Percentiles rank a stretch among this genome's conserved stretches.
Conservation (phyloP, 495 filamentous ascomycete species). For the Aspergillus conjunctus region DNA sequence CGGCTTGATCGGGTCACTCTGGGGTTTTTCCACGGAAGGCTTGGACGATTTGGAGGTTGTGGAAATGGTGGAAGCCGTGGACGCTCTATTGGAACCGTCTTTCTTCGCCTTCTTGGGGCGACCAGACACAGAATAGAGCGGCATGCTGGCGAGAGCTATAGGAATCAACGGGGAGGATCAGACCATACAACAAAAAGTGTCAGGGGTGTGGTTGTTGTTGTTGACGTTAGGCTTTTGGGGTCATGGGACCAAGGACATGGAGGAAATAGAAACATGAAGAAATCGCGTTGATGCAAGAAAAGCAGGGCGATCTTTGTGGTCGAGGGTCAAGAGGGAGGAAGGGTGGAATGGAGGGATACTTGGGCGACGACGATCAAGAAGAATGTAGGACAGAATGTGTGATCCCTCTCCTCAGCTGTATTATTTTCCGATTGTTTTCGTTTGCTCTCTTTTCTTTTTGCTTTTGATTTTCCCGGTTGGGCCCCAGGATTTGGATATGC, state of each 20-base stretch:
- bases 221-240: background rate
- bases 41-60: conserved; percentile 26
- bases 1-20: conserved; percentile 20
- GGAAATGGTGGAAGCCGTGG: conserved; percentile 36
- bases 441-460: conserved; percentile 1
- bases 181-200: conserved; percentile 6
- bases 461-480: background rate
- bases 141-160: conserved; percentile 31
- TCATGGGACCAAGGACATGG: conserved; percentile 21
- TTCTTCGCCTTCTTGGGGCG: conserved; percentile 38
- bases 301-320: background rate
- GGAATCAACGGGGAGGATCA: conserved; percentile 12
- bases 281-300: conserved; percentile 5
- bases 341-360: conserved; percentile 12
- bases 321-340: background rate
- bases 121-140: conserved; percentile 31
- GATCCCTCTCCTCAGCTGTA: conserved; percentile 6
- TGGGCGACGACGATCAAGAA: conserved; percentile 11
- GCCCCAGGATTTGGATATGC: too few relatives aligned
- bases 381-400: conserved; percentile 29
- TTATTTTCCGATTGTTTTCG: conserved; percentile 5
- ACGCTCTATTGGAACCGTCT: conserved; percentile 33
- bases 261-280: conserved; percentile 26
- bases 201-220: background rate
- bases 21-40: conserved; percentile 28